Conservation (phyloP, 352 stramenopile species). For the Aphanomyces cochlioides region DNA sequence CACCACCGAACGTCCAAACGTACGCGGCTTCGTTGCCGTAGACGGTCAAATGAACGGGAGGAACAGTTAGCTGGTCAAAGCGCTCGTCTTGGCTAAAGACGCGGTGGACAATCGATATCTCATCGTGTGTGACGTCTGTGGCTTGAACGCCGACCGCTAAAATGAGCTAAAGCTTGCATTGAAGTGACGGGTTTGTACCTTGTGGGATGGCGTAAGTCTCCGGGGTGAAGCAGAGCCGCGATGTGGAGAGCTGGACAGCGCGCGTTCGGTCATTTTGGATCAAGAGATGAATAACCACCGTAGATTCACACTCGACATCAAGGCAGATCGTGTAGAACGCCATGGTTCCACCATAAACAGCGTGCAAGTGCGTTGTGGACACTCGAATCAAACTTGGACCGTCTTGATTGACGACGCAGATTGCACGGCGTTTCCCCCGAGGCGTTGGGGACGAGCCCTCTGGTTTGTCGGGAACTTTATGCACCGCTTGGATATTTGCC, state of each 20-base stretch:
- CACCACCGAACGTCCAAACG: constrained; percentile 24
- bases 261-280: constrained; percentile 44
- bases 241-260: constrained; percentile 51
- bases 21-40: constrained; percentile 26
- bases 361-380: constrained; percentile 24
- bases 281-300: constrained; percentile 66
- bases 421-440: not conserved
- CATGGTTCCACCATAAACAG: constrained; percentile 53
- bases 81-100: constrained; percentile 28
- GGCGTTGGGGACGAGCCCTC: not conserved
- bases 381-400: constrained; percentile 6
- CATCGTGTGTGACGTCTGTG: constrained; percentile 21
- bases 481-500: constrained; percentile 18
- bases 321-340: constrained; percentile 61
- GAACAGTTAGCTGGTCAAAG: constrained; percentile 21
- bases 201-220: constrained; percentile 54
- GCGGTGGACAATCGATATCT: constrained; percentile 19
- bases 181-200: constrained; percentile 3
- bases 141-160: constrained; percentile 26
- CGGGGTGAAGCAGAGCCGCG: constrained; percentile 69
- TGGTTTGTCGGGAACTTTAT: not conserved
- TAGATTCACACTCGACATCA: constrained; percentile 50
- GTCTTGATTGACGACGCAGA: not conserved
- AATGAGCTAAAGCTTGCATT: not conserved
- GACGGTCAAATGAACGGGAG: constrained; percentile 2